Evolutionary conservation across 371 early-diverging fungal genomes (phyloP).

Genomic region (Mucor plumbeus): DNA sequence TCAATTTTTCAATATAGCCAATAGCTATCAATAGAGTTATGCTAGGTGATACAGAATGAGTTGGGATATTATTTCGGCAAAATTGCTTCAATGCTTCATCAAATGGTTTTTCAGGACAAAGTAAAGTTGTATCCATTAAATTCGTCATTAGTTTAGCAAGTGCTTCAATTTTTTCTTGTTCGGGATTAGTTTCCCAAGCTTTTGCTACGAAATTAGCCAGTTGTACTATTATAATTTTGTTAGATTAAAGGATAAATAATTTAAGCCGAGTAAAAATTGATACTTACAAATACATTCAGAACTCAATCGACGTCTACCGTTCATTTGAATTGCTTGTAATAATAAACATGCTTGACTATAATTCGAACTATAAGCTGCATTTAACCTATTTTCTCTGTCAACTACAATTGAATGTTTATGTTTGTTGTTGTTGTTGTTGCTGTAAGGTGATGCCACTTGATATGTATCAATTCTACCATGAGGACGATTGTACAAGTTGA

Average conservation of each 20-base stretch:
- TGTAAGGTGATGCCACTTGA: conserved; percentile 1
- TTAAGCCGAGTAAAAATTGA: neutral
- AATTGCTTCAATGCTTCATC: conserved; percentile 32
- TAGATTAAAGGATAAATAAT: conserved; percentile 4
- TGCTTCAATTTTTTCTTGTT: conserved; percentile 16
- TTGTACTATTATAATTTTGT: conserved; percentile 12
- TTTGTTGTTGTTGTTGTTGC: neutral
- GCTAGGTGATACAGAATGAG: conserved; percentile 34
- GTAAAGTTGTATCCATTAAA: conserved; percentile 25
- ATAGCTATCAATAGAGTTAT: conserved; percentile 34
- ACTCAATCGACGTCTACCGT: conserved; percentile 28
- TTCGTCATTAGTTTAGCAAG: conserved; percentile 29
- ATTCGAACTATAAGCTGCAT: conserved; percentile 20
- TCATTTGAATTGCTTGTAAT: conserved; percentile 38
- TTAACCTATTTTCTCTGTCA: conserved; percentile 17
- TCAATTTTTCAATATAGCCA: conserved; percentile 32
- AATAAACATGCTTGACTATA: conserved; percentile 36
- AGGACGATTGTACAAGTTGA: conserved; percentile 18
- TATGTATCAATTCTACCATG: conserved; percentile 9
- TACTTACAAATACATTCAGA: conserved; percentile 28
- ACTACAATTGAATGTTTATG: neutral
- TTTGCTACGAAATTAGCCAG: conserved; percentile 31
- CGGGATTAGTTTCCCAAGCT: conserved; percentile 29
- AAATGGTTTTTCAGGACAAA: conserved; percentile 24
- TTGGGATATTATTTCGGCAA: conserved; percentile 24